These are phyloP conservation scores for Coleophoma crateriformis DNA, from an alignment of 2,329 filamentous ascomycete species.

Conservation along the genomic window DNA sequence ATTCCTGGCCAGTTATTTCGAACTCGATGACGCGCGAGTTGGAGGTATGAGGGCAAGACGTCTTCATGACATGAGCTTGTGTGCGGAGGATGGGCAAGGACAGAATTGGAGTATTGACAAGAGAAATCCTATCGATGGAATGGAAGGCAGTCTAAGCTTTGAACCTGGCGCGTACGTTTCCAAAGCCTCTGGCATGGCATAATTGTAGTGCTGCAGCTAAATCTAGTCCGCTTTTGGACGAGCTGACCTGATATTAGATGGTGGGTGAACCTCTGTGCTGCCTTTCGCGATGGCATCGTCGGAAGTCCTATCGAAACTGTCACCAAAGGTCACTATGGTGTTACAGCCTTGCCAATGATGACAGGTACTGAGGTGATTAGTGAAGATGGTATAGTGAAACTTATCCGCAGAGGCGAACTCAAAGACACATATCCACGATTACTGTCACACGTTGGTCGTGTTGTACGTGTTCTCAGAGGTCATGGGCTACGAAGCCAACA, in stretches of 20 bases:
- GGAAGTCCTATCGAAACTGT: slow-evolving; percentile 36
- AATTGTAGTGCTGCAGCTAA: too few species aligned
- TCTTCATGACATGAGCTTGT: neutral
- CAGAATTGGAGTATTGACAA: slow-evolving; percentile 1
- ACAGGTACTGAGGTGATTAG: slow-evolving; percentile 39
- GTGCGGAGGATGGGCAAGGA: neutral
- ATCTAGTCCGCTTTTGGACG: neutral
- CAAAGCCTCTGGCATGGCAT: neutral
- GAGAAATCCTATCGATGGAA: neutral
- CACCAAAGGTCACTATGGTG: slow-evolving; percentile 38
- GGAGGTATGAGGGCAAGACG: neutral
- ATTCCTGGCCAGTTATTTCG: neutral
- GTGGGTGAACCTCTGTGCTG: slow-evolving; percentile 51
- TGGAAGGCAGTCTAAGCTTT: slow-evolving; percentile 28
- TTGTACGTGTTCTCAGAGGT: slow-evolving; percentile 45
- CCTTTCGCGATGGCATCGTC: slow-evolving; percentile 47
- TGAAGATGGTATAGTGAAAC: slow-evolving; percentile 20
- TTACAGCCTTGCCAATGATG: slow-evolving; percentile 39
- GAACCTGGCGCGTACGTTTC: slow-evolving; percentile 41
- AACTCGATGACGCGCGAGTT: slow-evolving; percentile 1
- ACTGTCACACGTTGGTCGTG: slow-evolving; percentile 41
- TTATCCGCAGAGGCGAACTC: slow-evolving; percentile 36
- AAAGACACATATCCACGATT: slow-evolving; percentile 42
- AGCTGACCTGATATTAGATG: slow-evolving; percentile 31
- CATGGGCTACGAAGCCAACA: slow-evolving; percentile 40